Evolutionary conservation across 345 rosid species (phyloP).

Genomic region (Acer negundo): DNA sequence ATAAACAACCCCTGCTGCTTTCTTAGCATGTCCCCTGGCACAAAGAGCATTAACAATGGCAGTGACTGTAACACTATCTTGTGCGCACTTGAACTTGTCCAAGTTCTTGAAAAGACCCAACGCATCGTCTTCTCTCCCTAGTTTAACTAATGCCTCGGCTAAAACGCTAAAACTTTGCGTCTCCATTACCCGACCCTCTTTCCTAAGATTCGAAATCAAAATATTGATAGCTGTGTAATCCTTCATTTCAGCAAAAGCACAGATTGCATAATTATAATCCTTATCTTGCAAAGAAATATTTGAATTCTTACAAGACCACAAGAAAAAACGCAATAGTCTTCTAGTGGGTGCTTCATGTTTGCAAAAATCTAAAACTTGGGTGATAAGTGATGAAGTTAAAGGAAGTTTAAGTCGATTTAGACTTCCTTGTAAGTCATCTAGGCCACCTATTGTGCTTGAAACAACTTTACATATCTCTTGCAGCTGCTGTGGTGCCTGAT

Average conservation of each 20-base stretch:
- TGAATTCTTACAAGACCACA: slow-evolving; percentile 62
- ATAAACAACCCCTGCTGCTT: slow-evolving; percentile 72
- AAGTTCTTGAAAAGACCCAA: slow-evolving; percentile 84
- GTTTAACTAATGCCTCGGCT: slow-evolving; percentile 66
- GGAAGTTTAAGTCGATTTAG: slow-evolving; percentile 38
- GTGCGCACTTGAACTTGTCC: slow-evolving; percentile 71
- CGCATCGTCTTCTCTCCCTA: slow-evolving; percentile 82
- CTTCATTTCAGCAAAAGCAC: slow-evolving; percentile 68
- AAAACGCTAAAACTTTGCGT: slow-evolving; percentile 58
- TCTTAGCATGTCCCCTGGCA: slow-evolving; percentile 76
- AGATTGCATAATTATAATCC: slow-evolving; percentile 64
- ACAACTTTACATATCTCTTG: slow-evolving; percentile 50
- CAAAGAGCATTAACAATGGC: slow-evolving; percentile 75
- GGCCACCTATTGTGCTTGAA: slow-evolving; percentile 63
- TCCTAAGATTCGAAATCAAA: slow-evolving; percentile 66
- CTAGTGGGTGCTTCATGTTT: slow-evolving; percentile 61
- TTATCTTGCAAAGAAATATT: slow-evolving; percentile 42
- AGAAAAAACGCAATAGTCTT: slow-evolving; percentile 73
- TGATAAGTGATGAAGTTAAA: slow-evolving; percentile 49
- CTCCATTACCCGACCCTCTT: slow-evolving; percentile 60
- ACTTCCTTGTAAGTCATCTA: slow-evolving; percentile 75
- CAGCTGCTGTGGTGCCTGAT: slow-evolving; percentile 28
- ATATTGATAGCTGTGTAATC: slow-evolving; percentile 66
- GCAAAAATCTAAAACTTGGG: slow-evolving; percentile 52
- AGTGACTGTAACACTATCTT: slow-evolving; percentile 52